A percentile compares a stretch with the other conserved stretches of the same genome.
Evolutionary conservation across 2,329 filamentous ascomycete genomes (phyloP).

Genomic region (Microcyclosporella mali): DNA sequence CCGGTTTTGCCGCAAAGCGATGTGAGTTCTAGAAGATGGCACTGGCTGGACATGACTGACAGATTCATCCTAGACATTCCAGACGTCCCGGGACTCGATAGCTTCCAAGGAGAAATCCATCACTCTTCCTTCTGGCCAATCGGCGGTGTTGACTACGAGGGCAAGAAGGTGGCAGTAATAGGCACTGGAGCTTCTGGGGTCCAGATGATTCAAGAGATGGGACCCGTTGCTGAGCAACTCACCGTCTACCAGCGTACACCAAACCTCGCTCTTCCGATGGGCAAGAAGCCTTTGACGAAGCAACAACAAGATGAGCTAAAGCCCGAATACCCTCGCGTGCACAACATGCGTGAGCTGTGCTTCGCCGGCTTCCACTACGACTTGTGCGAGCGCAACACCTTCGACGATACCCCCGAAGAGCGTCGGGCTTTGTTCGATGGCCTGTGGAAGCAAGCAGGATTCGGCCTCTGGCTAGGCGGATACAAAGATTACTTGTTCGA

Average conservation of each 20-base stretch:
- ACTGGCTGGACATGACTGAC: constrained; percentile 1
- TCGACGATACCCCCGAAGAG: constrained; percentile 39
- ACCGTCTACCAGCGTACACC: constrained; percentile 62
- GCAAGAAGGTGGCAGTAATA: constrained; percentile 57
- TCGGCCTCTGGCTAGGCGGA: constrained; percentile 26
- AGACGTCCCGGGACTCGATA: constrained; percentile 53
- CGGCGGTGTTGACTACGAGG: constrained; percentile 45
- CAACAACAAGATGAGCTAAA: constrained; percentile 47
- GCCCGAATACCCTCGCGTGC: constrained; percentile 43
- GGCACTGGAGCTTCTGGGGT: constrained; percentile 61
- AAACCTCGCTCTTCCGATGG: constrained; percentile 60
- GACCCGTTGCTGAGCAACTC: constrained; percentile 37
- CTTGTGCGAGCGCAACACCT: constrained; percentile 49
- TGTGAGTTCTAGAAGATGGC: constrained; percentile 17
- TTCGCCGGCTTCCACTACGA: constrained; percentile 58
- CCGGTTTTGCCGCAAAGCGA: constrained; percentile 56
- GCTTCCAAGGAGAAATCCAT: constrained; percentile 52
- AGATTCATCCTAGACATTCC: constrained; percentile 42
- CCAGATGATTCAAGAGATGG: constrained; percentile 55
- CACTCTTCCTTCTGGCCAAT: constrained; percentile 40
- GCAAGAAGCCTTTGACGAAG: constrained; percentile 42
- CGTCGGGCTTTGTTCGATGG: constrained; percentile 40
- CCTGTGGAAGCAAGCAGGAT: constrained; percentile 35
- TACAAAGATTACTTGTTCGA: constrained; percentile 33
- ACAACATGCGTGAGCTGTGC: constrained; percentile 46